Conservation (phyloP, 2,329 filamentous ascomycete species). For the Camillea tinctor region DNA sequence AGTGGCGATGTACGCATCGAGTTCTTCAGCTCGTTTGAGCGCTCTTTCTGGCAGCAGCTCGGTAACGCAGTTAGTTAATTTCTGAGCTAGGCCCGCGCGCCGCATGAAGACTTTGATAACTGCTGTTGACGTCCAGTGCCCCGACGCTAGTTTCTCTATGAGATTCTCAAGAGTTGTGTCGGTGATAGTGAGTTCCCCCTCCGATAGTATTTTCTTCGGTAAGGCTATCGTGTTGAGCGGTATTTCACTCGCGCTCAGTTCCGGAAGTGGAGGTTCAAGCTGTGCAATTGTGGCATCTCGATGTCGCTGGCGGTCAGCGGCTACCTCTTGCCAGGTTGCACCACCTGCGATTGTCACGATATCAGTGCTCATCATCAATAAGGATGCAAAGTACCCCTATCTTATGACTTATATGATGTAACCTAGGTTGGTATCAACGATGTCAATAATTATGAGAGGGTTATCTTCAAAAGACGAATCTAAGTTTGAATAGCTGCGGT, state of each 20-base stretch:
- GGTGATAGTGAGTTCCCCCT: conserved; percentile 50
- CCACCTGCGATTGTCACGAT: conserved; percentile 26
- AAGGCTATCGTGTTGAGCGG: conserved; percentile 45
- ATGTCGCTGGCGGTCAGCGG: conserved; percentile 43
- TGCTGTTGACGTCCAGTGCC: conserved; percentile 40
- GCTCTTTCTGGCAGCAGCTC: conserved; percentile 26
- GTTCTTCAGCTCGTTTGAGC: conserved; percentile 22
- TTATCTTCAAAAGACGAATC: neutral
- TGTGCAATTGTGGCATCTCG: conserved; percentile 43
- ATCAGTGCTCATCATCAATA: conserved; percentile 20
- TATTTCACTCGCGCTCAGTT: conserved; percentile 29
- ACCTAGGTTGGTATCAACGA: no score
- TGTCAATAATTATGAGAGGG: neutral
- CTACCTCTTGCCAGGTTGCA: conserved; percentile 47
- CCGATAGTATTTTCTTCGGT: conserved; percentile 44
- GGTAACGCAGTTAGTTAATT: conserved; percentile 34
- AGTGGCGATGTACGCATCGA: conserved; percentile 22
- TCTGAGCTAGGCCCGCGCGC: conserved; percentile 52
- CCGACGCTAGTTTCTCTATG: conserved; percentile 40
- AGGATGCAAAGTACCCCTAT: no score
- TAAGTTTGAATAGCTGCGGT: no score
- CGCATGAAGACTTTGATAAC: conserved; percentile 54
- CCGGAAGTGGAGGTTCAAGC: conserved; percentile 39
- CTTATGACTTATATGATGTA: no score
- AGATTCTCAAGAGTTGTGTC: conserved; percentile 45